phyloP scores from a whole-genome alignment of 257 asterid species.

The Haberlea rhodopensis region DNA sequence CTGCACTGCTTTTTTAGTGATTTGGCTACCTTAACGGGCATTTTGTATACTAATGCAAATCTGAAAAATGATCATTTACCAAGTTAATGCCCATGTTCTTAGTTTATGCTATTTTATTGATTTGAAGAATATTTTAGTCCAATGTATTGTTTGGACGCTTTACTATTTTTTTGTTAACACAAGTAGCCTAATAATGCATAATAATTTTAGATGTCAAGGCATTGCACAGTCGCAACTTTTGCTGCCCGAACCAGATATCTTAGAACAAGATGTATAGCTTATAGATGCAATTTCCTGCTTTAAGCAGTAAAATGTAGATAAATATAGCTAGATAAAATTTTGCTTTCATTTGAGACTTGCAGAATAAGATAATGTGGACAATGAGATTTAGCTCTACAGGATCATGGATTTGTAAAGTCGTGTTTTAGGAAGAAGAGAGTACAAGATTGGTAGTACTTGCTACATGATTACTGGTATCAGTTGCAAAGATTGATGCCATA shows the following conservation, averaged over 20 bases:
- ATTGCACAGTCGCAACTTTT: too few relatives aligned
- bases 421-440: background rate
- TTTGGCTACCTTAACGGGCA: conserved; percentile 1
- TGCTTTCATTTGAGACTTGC: background rate
- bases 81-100: background rate
- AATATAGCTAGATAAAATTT: background rate
- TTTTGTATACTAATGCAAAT: background rate
- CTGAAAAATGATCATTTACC: background rate
- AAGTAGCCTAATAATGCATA: too few relatives aligned
- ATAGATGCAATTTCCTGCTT: background rate
- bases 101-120: background rate
- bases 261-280: too few relatives aligned
- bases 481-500: background rate
- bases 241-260: too few relatives aligned
- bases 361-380: background rate
- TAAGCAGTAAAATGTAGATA: background rate
- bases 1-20: background rate
- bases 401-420: background rate
- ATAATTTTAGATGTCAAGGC: too few relatives aligned
- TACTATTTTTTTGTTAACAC: too few relatives aligned
- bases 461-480: background rate
- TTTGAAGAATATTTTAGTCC: background rate
- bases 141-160: background rate
- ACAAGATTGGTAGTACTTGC: background rate
- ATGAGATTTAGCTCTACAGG: background rate